Base-by-base conservation (phyloP, 495 filamentous ascomycete species). In the Polyplosphaeria fusca region DNA sequence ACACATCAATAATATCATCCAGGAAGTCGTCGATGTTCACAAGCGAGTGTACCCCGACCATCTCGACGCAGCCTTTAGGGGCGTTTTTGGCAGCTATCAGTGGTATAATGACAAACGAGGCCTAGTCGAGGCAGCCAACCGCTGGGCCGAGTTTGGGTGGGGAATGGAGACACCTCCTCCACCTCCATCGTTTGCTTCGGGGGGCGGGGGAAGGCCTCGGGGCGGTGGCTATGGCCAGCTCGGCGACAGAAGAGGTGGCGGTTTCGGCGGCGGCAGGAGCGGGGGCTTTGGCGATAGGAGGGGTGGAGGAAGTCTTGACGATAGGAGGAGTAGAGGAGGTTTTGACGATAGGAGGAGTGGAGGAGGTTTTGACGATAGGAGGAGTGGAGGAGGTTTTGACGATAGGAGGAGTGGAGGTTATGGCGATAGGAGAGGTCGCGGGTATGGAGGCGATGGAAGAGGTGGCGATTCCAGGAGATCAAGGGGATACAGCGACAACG, bases 41-140 rank as follows among this genome's bases (percentile, higher is more conserved):
- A 44, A 67, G 5, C 64, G 64, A 16, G 61, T 74, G 20, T 70
- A 65, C 0, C 65, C 79, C 16, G 67, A 68, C 19, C 69, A 73
- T 49, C 48, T 78, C 19, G 65, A 62, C 2, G 70, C 70, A 4
- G 79, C 76, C 32, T 94, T 75, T 77, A 74, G 68, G 57, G 77
- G 76, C 47, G 70, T 74, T 47, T 62, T 63, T 25, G 60, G 60
- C 19, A 38, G 27, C 19, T 64, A 37, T 52, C 45, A 60, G 18
- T 63, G 52, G 55, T 56, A 55, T 39, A 25, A 37, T 11, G 55
- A 67, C 28, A 67, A 63, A 48, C 38, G 61, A 39, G 47, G 49
- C 9, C 57, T 63, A 1, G 19, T 67, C 18, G 42, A 67, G 13
- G 32, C 35, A 1, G 54, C 56, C 1, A 61, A 63, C 20, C 32